Evolutionary conservation across 2,329 filamentous ascomycete species (phyloP).

Genomic region (Lachnellula arida): DNA sequence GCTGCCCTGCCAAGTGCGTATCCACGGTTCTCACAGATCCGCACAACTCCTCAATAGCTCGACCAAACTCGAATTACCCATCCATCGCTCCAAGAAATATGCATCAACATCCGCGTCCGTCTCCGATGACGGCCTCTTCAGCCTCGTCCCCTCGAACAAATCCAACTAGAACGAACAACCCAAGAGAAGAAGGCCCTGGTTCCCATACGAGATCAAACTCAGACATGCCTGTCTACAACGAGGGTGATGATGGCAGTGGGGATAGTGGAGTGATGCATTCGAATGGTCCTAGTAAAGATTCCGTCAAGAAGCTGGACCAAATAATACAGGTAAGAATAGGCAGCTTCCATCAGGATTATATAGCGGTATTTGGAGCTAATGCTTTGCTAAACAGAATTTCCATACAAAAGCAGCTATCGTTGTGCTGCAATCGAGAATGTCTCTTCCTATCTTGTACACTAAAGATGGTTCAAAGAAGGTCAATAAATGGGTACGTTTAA

Average conservation of each 20-base stretch:
- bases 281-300: constrained; percentile 56
- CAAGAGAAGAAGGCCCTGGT: constrained; percentile 58
- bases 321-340: constrained; percentile 74
- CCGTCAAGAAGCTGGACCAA: constrained; percentile 78
- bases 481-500: constrained; percentile 76
- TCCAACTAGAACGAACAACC: constrained; percentile 67
- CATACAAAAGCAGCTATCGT: constrained; percentile 82
- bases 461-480: constrained; percentile 58
- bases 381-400: constrained; percentile 63
- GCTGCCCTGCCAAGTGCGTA: constrained; percentile 20
- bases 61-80: constrained; percentile 5
- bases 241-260: constrained; percentile 45
- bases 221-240: constrained; percentile 46
- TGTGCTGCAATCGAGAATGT: constrained; percentile 75
- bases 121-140: constrained; percentile 68
- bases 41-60: constrained; percentile 14
- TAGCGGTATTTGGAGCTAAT: constrained; percentile 21
- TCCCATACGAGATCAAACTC: constrained; percentile 36
- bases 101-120: constrained; percentile 84
- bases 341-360: neutral
- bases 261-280: constrained; percentile 38
- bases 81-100: constrained; percentile 45
- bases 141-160: constrained; percentile 69
- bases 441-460: constrained; percentile 51
- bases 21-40: constrained; percentile 21